phyloP scores from a whole-genome alignment of 257 asterid genomes.

The Przewalskia tangutica region DNA sequence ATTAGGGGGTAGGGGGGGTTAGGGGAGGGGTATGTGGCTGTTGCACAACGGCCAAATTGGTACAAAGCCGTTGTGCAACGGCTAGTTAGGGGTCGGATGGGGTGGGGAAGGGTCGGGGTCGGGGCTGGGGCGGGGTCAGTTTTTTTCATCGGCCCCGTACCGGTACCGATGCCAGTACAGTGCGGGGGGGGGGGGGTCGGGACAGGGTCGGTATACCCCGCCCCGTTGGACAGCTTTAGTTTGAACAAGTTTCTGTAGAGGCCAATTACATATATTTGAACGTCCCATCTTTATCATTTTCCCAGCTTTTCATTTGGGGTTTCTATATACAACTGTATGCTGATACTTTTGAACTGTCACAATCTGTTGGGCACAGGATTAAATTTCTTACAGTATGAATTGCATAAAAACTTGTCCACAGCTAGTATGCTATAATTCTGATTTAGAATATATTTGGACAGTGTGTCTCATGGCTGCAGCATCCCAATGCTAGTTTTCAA shows the following conservation, averaged over 20 bases:
- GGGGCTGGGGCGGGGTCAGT: no score
- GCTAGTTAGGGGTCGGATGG: no score
- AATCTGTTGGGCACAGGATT: neutral
- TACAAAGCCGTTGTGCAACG: no score
- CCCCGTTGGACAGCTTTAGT: no score
- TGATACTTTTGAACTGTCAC: neutral
- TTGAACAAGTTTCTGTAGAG: constrained; percentile 24
- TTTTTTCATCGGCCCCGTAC: no score
- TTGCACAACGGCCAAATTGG: no score
- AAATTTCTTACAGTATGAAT: neutral
- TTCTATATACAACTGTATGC: neutral
- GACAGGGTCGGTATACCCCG: no score
- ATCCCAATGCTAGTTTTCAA: neutral
- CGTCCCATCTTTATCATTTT: neutral
- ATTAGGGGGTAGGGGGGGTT: no score
- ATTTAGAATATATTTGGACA: neutral
- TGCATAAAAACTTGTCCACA: neutral
- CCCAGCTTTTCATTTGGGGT: neutral
- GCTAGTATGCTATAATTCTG: neutral
- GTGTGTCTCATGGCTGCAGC: neutral
- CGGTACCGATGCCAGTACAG: no score
- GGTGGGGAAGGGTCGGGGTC: no score
- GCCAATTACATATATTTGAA: constrained; percentile 23
- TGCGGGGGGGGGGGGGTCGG: no score
- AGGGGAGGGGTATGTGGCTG: no score